These are phyloP conservation scores for Gelatoporia subvermispora DNA, from an alignment of 768 basidiomycete genomes.

Conservation along the genomic window DNA sequence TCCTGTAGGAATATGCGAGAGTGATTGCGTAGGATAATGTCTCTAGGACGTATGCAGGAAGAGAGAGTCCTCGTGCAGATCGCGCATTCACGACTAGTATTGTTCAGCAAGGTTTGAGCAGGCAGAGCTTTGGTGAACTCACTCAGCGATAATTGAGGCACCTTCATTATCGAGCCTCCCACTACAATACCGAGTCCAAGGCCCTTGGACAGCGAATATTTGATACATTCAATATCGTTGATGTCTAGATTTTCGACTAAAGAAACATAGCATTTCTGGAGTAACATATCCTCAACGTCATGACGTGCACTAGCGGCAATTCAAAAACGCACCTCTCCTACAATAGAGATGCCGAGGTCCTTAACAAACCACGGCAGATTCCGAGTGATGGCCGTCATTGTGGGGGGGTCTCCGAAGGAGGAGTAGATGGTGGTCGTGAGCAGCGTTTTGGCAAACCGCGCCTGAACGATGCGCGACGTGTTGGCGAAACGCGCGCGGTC, in stretches of 20 bases:
- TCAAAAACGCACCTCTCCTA: slow-evolving; percentile 62
- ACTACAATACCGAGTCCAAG: slow-evolving; percentile 89
- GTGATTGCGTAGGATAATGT: slow-evolving; percentile 89
- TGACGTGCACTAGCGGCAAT: background rate
- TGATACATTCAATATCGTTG: slow-evolving; percentile 75
- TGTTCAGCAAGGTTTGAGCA: slow-evolving; percentile 1
- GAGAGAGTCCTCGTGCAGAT: slow-evolving; percentile 83
- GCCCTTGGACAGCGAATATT: slow-evolving; percentile 88
- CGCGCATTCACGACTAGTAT: slow-evolving; percentile 57
- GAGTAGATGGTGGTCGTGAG: background rate
- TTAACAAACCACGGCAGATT: slow-evolving; percentile 84
- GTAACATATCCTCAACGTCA: background rate
- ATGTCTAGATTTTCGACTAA: slow-evolving; percentile 85
- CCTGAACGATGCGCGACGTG: slow-evolving; percentile 5
- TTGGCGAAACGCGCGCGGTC: slow-evolving; percentile 4
- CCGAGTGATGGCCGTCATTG: slow-evolving; percentile 74
- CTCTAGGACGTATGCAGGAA: slow-evolving; percentile 85
- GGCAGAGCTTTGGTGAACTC: slow-evolving; percentile 23
- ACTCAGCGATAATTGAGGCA: slow-evolving; percentile 90
- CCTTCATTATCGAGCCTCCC: slow-evolving; percentile 92
- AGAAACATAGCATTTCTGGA: slow-evolving; percentile 86
- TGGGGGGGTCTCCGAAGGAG: slow-evolving; percentile 5
- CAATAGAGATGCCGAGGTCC: slow-evolving; percentile 74
- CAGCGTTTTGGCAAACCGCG: background rate
- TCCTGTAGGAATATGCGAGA: slow-evolving; percentile 79